A percentile compares a stretch with the other conserved stretches of the same genome.
Conservation (phyloP, 73 alveolate species). For the Paramecium sonneborni region DNA sequence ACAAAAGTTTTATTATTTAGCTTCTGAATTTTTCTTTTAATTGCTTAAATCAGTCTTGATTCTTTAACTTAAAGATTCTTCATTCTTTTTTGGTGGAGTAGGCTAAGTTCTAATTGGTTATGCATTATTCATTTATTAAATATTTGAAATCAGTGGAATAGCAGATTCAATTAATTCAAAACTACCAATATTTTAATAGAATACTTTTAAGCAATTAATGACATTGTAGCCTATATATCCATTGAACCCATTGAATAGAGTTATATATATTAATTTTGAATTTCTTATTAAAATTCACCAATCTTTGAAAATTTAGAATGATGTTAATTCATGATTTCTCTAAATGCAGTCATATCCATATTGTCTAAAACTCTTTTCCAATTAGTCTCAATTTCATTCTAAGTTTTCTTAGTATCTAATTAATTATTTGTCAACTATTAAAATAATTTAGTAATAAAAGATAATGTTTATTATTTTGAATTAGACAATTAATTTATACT, state of each 20-base stretch:
- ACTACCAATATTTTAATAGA: neutral
- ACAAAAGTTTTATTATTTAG: neutral
- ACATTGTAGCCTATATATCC: constrained; percentile 13
- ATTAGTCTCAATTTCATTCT: neutral
- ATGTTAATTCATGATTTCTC: neutral
- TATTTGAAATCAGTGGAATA: neutral
- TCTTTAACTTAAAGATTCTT: constrained; percentile 1
- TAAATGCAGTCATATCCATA: neutral
- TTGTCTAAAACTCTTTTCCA: constrained; percentile 32
- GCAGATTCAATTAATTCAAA: constrained; percentile 12
- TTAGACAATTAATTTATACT: neutral
- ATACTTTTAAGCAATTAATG: constrained; percentile 1
- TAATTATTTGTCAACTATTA: neutral
- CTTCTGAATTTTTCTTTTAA: neutral
- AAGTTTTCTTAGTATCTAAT: neutral
- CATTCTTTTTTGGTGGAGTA: constrained; percentile 40
- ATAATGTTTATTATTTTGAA: neutral
- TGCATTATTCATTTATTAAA: neutral
- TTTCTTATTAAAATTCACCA: neutral
- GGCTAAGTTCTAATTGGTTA: constrained; percentile 45
- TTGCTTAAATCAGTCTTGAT: constrained; percentile 30
- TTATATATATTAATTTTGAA: neutral
- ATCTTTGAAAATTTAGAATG: neutral
- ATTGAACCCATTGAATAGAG: neutral
- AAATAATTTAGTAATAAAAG: neutral